phyloP scores from a whole-genome alignment of 176 grass and related monocot genomes.

The Dactylis glomerata region DNA sequence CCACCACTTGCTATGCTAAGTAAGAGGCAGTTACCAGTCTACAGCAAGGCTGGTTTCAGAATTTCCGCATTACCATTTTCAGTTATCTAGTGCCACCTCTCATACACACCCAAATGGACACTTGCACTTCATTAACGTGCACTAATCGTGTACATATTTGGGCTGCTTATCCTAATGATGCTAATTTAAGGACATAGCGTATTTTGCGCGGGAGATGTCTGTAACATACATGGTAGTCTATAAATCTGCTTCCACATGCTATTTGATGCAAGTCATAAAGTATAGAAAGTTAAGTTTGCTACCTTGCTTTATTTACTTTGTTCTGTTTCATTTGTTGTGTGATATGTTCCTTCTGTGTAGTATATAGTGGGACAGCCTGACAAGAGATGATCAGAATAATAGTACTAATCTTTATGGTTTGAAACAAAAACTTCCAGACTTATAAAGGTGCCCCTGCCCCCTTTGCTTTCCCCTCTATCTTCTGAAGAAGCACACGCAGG shows the following conservation, averaged over 20 bases:
- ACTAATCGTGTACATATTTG: background rate
- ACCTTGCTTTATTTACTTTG: background rate
- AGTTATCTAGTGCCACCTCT: conserved; percentile 17
- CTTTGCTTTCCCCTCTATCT: background rate
- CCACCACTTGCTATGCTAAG: conserved; percentile 36
- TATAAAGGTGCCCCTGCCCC: conserved; percentile 32
- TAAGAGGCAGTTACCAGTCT: conserved; percentile 76
- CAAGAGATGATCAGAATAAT: conserved; percentile 13
- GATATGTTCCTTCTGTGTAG: background rate
- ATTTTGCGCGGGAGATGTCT: conserved; percentile 4
- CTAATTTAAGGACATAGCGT: background rate
- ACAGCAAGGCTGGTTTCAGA: conserved; percentile 44
- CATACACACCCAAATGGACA: conserved; percentile 13
- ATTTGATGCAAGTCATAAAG: background rate
- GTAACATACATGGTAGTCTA: background rate
- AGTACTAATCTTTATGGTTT: background rate
- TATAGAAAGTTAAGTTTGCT: background rate
- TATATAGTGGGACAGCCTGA: conserved; percentile 21
- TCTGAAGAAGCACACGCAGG: conserved; percentile 31
- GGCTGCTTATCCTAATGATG: background rate
- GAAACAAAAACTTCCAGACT: conserved; percentile 16
- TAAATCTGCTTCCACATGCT: background rate
- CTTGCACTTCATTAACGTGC: background rate
- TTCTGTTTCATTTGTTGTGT: background rate
- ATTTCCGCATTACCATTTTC: conserved; percentile 36